phyloP scores from a whole-genome alignment of 2,329 filamentous ascomycete species.

The Fusarium praegraminearum region DNA sequence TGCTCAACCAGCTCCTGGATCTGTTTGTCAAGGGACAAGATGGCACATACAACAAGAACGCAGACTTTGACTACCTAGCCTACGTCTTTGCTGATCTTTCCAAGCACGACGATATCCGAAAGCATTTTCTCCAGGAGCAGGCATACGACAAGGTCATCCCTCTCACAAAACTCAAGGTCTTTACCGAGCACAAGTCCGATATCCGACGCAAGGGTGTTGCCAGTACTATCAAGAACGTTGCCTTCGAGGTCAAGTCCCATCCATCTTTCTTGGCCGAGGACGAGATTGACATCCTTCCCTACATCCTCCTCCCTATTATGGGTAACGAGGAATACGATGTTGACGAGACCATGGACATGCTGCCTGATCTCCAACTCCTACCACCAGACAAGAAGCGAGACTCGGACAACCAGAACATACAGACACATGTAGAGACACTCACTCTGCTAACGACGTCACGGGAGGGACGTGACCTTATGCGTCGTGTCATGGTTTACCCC shows the following conservation, averaged over 20 bases:
- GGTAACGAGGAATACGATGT: constrained; percentile 89
- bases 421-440: constrained; percentile 90
- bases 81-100: constrained; percentile 95
- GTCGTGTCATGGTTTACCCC: constrained; percentile 85
- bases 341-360: constrained; percentile 87
- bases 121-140: constrained; percentile 80
- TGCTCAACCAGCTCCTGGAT: constrained; percentile 92
- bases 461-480: constrained; percentile 78
- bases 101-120: constrained; percentile 79
- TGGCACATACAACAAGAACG: constrained; percentile 83
- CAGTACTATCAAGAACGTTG: constrained; percentile 92
- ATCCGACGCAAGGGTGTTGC: constrained; percentile 94
- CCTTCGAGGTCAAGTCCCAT: constrained; percentile 84
- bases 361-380: constrained; percentile 89
- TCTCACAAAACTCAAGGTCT: constrained; percentile 90
- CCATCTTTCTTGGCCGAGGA: constrained; percentile 75
- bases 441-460: constrained; percentile 84
- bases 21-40: constrained; percentile 94
- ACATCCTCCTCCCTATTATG: constrained; percentile 87
- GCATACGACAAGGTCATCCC: constrained; percentile 87
- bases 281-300: constrained; percentile 85
- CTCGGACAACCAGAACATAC: constrained; percentile 77
- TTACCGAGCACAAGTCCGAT: constrained; percentile 88
- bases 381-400: constrained; percentile 92
- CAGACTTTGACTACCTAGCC: constrained; percentile 91